These are phyloP conservation scores for Casuarina equisetifolia DNA, from an alignment of 306 rosid species.

Conservation along the genomic window DNA sequence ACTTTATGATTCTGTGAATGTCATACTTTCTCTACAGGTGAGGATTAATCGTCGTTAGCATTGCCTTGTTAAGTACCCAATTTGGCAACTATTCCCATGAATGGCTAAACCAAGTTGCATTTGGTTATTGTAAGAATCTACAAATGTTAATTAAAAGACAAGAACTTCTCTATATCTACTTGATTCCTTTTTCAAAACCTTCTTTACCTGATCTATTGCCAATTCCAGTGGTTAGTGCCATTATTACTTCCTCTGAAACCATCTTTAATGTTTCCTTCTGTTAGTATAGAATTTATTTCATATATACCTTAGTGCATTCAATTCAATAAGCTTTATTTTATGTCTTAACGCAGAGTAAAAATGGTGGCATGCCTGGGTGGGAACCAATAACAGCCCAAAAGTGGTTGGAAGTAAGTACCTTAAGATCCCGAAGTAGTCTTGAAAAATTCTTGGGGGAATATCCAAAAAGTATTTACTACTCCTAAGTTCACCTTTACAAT, in stretches of 20 bases:
- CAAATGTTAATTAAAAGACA: too few relatives aligned
- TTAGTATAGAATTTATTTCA: not conserved
- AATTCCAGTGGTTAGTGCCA: too few relatives aligned
- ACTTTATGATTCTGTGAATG: slow-evolving; percentile 60
- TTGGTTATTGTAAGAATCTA: too few relatives aligned
- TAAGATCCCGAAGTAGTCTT: not conserved
- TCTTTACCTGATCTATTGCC: too few relatives aligned
- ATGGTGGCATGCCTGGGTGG: slow-evolving; percentile 78
- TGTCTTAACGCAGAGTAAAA: slow-evolving; percentile 48
- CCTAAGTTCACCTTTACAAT: not conserved
- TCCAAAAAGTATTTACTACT: slow-evolving; percentile 31
- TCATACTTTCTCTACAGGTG: slow-evolving; percentile 64
- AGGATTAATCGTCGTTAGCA: slow-evolving; percentile 1
- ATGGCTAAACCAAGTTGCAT: not conserved
- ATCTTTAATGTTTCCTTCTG: too few relatives aligned
- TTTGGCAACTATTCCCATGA: not conserved
- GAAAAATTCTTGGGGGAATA: not conserved
- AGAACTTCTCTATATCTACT: too few relatives aligned
- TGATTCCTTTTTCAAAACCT: too few relatives aligned
- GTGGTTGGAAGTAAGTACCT: slow-evolving; percentile 60
- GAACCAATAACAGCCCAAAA: slow-evolving; percentile 56
- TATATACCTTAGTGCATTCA: not conserved
- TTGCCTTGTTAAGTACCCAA: not conserved
- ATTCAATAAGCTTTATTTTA: not conserved
- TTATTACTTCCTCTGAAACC: too few relatives aligned